phyloP scores from a whole-genome alignment of 768 basidiomycete species.

The Inosperma sp. region DNA sequence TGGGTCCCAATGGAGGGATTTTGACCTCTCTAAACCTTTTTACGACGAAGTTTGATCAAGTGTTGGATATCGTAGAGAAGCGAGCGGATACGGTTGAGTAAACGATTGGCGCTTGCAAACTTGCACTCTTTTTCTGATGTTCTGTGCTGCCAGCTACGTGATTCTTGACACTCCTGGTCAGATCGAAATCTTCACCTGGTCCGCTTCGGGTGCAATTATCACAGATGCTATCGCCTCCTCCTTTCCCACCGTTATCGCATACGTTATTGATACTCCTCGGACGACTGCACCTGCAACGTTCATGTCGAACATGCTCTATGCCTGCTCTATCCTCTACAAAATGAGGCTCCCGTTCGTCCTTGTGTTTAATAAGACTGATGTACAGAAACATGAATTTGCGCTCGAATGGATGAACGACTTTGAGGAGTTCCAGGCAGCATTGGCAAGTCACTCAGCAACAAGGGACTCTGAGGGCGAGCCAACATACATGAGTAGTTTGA shows the following conservation, averaged over 20 bases:
- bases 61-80: conserved; percentile 87
- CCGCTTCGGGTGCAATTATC: conserved; percentile 96
- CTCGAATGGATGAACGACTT: conserved; percentile 99
- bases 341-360: conserved; percentile 95
- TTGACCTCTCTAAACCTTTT: conserved; percentile 95
- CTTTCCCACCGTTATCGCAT: conserved; percentile 91
- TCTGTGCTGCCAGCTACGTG: conserved; percentile 62
- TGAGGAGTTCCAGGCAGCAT: conserved; percentile 87
- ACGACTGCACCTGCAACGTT: conserved; percentile 95
- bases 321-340: conserved; percentile 97
- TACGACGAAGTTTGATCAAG: conserved; percentile 99
- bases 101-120: conserved; percentile 26
- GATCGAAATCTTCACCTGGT: conserved; percentile 99
- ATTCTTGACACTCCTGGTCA: conserved; percentile 97
- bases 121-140: neutral
- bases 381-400: conserved; percentile 84
- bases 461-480: conserved; percentile 83
- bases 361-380: conserved; percentile 99
- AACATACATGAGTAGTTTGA: conserved; percentile 96
- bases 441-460: conserved; percentile 64
- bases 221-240: conserved; percentile 94
- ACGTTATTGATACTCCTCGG: conserved; percentile 95
- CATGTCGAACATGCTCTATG: conserved; percentile 99
- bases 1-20: conserved; percentile 98
- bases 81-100: conserved; percentile 85